A percentile compares a stretch with the other conserved stretches of the same genome.
These are phyloP conservation scores for Cytospora piceicola DNA, from an alignment of 2,329 filamentous ascomycete species.

Conservation along the genomic window DNA sequence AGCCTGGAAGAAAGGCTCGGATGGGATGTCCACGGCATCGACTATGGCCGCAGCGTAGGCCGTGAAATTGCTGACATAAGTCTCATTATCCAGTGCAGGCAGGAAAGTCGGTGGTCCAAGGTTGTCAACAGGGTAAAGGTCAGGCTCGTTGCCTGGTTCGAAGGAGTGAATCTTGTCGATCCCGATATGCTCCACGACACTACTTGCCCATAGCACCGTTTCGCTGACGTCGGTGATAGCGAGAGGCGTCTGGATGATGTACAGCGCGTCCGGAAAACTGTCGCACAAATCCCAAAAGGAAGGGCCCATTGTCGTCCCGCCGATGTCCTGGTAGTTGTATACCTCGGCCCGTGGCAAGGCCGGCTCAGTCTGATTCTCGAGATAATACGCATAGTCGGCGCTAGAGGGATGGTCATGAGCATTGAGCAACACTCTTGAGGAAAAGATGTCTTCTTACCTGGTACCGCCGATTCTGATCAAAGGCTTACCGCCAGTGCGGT, in stretches of 20 bases:
- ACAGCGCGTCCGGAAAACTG: slow-evolving; percentile 40
- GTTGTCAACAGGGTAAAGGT: slow-evolving; percentile 39
- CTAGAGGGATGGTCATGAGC: slow-evolving; percentile 28
- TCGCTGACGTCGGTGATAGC: slow-evolving; percentile 43
- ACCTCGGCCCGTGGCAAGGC: slow-evolving; percentile 41
- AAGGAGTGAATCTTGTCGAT: slow-evolving; percentile 42
- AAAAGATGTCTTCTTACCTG: slow-evolving; percentile 7
- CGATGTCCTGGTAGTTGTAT: slow-evolving; percentile 42
- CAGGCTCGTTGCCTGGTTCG: slow-evolving; percentile 43
- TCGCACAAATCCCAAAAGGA: slow-evolving; percentile 41
- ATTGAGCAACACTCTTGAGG: neutral
- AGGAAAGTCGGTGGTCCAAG: slow-evolving; percentile 42
- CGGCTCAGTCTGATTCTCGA: slow-evolving; percentile 39
- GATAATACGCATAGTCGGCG: slow-evolving; percentile 42
- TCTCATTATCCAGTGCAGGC: slow-evolving; percentile 40
- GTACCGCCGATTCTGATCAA: slow-evolving; percentile 44
- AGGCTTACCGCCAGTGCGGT: slow-evolving; percentile 41
- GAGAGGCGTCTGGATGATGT: slow-evolving; percentile 43
- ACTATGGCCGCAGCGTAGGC: slow-evolving; percentile 40
- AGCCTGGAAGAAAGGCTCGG: slow-evolving; percentile 41
- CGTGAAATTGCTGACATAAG: slow-evolving; percentile 44
- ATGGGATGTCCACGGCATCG: slow-evolving; percentile 35
- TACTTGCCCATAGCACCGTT: slow-evolving; percentile 40
- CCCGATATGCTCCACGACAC: slow-evolving; percentile 38
- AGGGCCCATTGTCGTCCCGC: slow-evolving; percentile 42